phyloP scores from a whole-genome alignment of 2,329 filamentous ascomycete genomes.

The Sporothrix variecibatus region DNA sequence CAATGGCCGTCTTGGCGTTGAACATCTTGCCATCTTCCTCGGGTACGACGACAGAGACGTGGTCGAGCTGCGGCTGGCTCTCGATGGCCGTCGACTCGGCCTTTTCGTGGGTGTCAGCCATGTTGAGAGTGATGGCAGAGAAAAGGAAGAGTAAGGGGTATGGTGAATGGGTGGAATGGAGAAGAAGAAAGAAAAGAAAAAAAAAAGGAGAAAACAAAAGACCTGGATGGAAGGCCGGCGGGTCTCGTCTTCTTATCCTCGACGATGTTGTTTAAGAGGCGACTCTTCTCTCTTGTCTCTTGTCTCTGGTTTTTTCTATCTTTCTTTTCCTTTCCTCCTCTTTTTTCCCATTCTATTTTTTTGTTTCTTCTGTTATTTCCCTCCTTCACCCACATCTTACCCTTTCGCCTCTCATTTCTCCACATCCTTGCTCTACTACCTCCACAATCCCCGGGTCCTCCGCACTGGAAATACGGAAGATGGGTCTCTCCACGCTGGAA shows the following conservation, averaged over 20 bases:
- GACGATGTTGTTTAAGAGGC: neutral
- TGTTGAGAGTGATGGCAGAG: neutral
- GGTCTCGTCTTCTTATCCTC: neutral
- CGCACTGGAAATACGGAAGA: slow-evolving; percentile 12
- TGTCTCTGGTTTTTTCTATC: neutral
- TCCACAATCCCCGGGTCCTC: neutral
- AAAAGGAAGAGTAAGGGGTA: neutral
- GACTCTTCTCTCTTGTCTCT: too few species aligned
- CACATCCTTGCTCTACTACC: neutral
- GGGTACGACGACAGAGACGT: neutral
- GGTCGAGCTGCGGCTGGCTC: neutral
- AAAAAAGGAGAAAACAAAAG: too few species aligned
- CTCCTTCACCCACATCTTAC: neutral
- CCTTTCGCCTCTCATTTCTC: neutral
- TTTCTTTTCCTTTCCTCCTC: neutral
- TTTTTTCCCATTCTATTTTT: neutral
- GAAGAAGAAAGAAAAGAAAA: neutral
- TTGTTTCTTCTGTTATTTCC: neutral
- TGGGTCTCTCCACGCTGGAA: neutral
- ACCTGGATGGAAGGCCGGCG: neutral
- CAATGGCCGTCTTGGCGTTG: slow-evolving; percentile 15
- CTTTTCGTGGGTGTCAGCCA: neutral
- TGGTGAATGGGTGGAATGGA: neutral
- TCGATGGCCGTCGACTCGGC: neutral
- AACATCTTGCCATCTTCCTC: neutral